phyloP scores from a whole-genome alignment of 2,329 filamentous ascomycete genomes.

The Colletotrichum falcatum region DNA sequence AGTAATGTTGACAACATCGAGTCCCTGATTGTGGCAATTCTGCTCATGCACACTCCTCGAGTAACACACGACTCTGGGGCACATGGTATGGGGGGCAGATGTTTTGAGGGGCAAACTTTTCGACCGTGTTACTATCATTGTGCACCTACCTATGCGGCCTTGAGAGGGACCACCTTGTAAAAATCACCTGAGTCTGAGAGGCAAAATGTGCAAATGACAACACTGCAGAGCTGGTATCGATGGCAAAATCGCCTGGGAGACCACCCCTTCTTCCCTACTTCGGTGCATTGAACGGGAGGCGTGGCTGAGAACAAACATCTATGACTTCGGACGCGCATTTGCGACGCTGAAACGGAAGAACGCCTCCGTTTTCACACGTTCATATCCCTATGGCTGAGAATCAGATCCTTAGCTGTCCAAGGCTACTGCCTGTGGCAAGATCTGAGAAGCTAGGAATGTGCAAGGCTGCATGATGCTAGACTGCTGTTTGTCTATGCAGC shows the following conservation, averaged over 20 bases:
- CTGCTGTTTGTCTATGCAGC: not conserved
- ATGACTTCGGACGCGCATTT: not conserved
- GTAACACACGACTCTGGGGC: not conserved
- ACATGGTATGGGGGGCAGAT: not conserved
- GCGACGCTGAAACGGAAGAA: not conserved
- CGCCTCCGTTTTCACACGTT: not conserved
- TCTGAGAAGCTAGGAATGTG: not conserved
- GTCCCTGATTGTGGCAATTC: not conserved
- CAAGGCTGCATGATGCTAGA: not conserved
- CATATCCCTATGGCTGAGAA: not conserved
- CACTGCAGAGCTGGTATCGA: not conserved
- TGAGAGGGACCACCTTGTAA: too few relatives aligned
- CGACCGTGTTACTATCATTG: too few relatives aligned
- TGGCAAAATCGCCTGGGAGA: not conserved
- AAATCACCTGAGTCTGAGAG: too few relatives aligned
- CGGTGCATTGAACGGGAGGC: not conserved
- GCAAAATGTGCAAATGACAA: too few relatives aligned
- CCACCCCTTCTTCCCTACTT: not conserved
- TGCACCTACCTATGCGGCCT: too few relatives aligned
- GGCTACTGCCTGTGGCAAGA: not conserved
- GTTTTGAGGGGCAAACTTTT: not conserved
- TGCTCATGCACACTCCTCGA: not conserved
- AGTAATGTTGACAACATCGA: not conserved
- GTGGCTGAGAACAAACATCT: not conserved
- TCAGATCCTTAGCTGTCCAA: not conserved